These are phyloP conservation scores for Psilocybe cyanescens DNA, from an alignment of 768 basidiomycete species.

Conservation along the genomic window DNA sequence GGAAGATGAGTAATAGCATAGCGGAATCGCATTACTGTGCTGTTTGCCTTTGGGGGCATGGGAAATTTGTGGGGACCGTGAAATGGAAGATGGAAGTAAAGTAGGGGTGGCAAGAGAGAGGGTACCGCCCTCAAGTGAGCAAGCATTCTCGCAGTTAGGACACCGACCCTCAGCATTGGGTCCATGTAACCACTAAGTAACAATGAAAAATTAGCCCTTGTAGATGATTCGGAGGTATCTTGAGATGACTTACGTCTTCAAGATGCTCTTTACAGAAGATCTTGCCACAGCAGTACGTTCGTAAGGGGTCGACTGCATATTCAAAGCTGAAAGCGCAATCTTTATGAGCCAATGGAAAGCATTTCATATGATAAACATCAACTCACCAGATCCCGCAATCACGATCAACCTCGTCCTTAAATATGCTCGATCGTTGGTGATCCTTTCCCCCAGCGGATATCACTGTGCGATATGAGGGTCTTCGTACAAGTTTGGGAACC, in stretches of 20 bases:
- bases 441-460: constrained; percentile 14
- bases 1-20: neutral
- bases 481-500: constrained; percentile 17
- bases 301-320: constrained; percentile 32
- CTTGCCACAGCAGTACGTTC: constrained; percentile 35
- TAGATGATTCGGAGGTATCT: neutral
- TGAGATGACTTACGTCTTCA: constrained; percentile 26
- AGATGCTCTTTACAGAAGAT: constrained; percentile 36
- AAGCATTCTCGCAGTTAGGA: constrained; percentile 35
- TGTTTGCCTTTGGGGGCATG: constrained; percentile 9
- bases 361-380: neutral
- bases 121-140: constrained; percentile 27
- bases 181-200: constrained; percentile 34
- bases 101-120: constrained; percentile 29
- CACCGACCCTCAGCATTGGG: constrained; percentile 34
- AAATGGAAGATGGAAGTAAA: constrained; percentile 10
- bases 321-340: constrained; percentile 27
- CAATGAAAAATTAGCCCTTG: neutral
- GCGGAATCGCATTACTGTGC: neutral
- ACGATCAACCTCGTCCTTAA: constrained; percentile 22
- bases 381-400: constrained; percentile 36
- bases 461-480: constrained; percentile 12
- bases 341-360: neutral
- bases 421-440: constrained; percentile 8
- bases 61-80: neutral